Base-by-base conservation (phyloP, 2,329 filamentous ascomycete genomes). In the Penicillium psychrosexuale region DNA sequence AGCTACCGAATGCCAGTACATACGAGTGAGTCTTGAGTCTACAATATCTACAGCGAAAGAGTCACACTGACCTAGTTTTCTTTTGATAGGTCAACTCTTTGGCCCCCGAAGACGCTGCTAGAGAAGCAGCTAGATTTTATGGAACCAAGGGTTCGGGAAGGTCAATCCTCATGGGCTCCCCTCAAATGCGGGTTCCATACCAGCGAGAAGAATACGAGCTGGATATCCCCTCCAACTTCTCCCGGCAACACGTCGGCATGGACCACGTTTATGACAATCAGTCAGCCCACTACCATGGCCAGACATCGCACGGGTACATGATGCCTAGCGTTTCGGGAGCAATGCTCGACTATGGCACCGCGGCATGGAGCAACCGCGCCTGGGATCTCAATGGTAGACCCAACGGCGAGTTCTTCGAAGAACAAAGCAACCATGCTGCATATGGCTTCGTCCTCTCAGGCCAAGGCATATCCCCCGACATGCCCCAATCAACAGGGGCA, bases 1-100 rank as follows among this genome's bases (percentile, higher is more conserved):
- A 12, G 77, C 76, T 48, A 70, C 63, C 3, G 67, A 81, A 6
- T 97, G 93, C 70, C 83, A 87, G 54, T 97, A 96, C 68, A 78
- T 95, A 60, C 83, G 93, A 73, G 93, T 96, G 57, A 64, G 70
- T 63, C 24, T 1, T 1, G 13, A 44, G 12, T 34, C 8, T 24
- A 36, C 40, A 46, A 48, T 15, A 6, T 17, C 43, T 12, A 51
- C 43, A 33, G 17, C 22, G 13, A 24, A 31, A 27, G 30, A 50
- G 13, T 44, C 38, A 34, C 30, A 39, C 28, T 46, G 17, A 34
- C 37, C 37, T 40, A 13, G 5, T n/a, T 34, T 12, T 11, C 11
- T 34, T 34, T 24, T 1, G 9, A 17, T 8, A 69, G 72, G 72
- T 74, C 40, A 72, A 74, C 53, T 72, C 70, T 30, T 28, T 71